These are phyloP conservation scores for Retiboletus flavoniger DNA, from an alignment of 1,284 basidiomycete genomes.

Conservation along the genomic window DNA sequence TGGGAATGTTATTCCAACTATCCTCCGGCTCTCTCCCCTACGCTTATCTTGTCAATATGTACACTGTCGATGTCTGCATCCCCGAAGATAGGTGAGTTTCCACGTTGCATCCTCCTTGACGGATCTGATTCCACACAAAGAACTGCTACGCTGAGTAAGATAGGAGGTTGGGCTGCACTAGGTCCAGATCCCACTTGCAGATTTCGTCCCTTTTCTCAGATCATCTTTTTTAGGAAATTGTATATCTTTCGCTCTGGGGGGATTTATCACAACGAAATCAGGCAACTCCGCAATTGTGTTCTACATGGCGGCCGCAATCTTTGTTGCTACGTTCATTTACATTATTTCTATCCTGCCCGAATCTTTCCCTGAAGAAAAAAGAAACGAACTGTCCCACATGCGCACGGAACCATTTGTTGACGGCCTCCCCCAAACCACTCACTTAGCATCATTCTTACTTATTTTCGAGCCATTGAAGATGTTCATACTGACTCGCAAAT, in stretches of 20 bases:
- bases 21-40: constrained; percentile 14
- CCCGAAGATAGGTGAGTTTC: constrained; percentile 30
- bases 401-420: constrained; percentile 1
- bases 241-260: constrained; percentile 31
- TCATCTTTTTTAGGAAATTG: constrained; percentile 21
- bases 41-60: constrained; percentile 30
- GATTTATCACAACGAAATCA: constrained; percentile 30
- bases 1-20: constrained; percentile 19
- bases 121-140: constrained; percentile 15
- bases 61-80: constrained; percentile 30
- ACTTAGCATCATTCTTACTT: background rate
- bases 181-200: constrained; percentile 14
- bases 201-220: background rate
- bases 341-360: constrained; percentile 31
- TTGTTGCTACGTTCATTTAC: constrained; percentile 24
- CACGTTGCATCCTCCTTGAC: background rate
- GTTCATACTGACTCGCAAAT: constrained; percentile 22
- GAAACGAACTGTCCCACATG: constrained; percentile 20
- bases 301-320: constrained; percentile 19
- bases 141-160: constrained; percentile 30
- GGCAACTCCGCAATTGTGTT: constrained; percentile 30
- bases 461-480: constrained; percentile 29
- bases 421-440: background rate
- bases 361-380: constrained; percentile 32
- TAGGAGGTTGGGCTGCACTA: constrained; percentile 31